Base-by-base conservation (phyloP, 441 rosid species). In the Iberis amara region DNA sequence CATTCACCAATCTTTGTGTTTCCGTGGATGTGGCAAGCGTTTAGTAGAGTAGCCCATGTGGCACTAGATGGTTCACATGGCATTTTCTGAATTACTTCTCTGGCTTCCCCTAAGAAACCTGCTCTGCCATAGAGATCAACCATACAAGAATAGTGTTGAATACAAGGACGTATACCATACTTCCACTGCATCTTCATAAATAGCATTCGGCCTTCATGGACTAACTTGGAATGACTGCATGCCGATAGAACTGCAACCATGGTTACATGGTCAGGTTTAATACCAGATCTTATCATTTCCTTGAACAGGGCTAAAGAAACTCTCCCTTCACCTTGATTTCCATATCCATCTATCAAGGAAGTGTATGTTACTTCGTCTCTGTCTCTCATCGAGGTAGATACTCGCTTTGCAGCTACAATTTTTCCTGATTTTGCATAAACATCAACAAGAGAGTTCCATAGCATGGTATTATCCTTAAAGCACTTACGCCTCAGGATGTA, bases 181-280 rank as follows among this genome's bases (percentile, higher is more conserved):
- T 58, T 37, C 36, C 10, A 46, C 24, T 39, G 52, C 84, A 88
- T 88, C 71, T 59, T 66, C 47, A 55, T 49, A 51, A 83, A 85
- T 52, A 73, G 66, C 65, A 13, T 57, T 33, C 72, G 60, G 8
- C 95, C 92, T 74, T 83, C 79, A 24, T 51, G 36, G 54, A 79
- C 77, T 35, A 88, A 71, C 48, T 81, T 78, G 8, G 85, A 83
- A 69, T 85, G 96, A 41, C 96, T 85, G 52, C 92, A 85, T 5
- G 95, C 96, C 5, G 94, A 73, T 54, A 83, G 73, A 68, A 79
- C 76, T 40, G 92, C 89, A 57, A 83, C 80, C 85, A 88, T 79
- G 8, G 83, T 78, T 64, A 85, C 52, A 65, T 65, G 76, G 69
- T 88, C 96, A 7, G 95, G 95, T 68, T 57, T 78, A 47, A 83